These are phyloP conservation scores for Fagopyrum tataricum DNA, from an alignment of 148 eudicot genomes.

Conservation along the genomic window DNA sequence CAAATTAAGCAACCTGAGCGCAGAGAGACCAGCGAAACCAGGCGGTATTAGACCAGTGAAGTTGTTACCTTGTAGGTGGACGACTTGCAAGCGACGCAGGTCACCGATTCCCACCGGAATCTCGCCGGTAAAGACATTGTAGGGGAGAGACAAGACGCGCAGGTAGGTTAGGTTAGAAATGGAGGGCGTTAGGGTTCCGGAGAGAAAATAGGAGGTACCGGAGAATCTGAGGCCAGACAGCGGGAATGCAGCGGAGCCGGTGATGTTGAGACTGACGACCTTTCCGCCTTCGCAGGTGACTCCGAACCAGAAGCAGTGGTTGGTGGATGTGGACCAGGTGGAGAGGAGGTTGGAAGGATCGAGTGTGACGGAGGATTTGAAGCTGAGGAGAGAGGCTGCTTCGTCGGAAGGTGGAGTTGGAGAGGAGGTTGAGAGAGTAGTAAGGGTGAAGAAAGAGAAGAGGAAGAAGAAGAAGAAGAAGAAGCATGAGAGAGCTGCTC, in stretches of 20 bases:
- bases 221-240: not conserved
- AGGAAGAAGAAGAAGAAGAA: not conserved
- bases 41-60: constrained; percentile 23
- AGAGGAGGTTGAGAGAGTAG: not conserved
- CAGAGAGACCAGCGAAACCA: not conserved
- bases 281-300: constrained; percentile 21
- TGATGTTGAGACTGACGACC: constrained; percentile 29
- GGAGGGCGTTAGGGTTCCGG: constrained; percentile 33
- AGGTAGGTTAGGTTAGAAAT: constrained; percentile 33
- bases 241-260: constrained; percentile 10
- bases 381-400: constrained; percentile 23
- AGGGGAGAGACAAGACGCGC: constrained; percentile 27
- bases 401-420: not conserved
- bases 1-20: constrained; percentile 29
- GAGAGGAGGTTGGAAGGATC: constrained; percentile 25
- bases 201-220: constrained; percentile 14
- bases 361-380: constrained; percentile 24
- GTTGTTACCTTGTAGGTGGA: constrained; percentile 41
- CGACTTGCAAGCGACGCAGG: constrained; percentile 23
- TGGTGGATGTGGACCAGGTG: constrained; percentile 23
- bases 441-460: not conserved
- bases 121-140: constrained; percentile 31
- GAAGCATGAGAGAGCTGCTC: not conserved
- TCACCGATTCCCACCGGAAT: constrained; percentile 32
- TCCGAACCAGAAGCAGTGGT: constrained; percentile 27